Base-by-base conservation (phyloP, 2,329 filamentous ascomycete species). In the Parascedosporium putredinis region DNA sequence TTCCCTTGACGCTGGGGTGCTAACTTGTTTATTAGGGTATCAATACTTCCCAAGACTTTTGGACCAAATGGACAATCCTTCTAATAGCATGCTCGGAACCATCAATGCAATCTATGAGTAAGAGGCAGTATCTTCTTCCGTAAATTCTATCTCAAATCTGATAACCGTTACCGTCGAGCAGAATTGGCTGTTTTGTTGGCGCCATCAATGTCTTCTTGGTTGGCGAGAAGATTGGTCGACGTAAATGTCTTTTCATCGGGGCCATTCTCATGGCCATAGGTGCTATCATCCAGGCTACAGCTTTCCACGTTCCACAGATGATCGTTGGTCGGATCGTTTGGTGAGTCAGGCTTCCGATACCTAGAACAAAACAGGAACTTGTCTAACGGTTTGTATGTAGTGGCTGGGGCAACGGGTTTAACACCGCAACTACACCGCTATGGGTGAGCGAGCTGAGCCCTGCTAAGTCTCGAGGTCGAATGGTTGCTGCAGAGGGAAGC, bases 171-270 rank as follows among this genome's bases (percentile, higher is more conserved):
- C 18, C 10, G 7, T 16, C n/a, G 9, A 23, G n/a, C 33, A 50
- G 49, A 4, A 33, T 48, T 14, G 46, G 46, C 10, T 48, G 46
- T 23, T 42, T 48, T 56, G 23, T 34, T 22, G 46, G 46, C 14
- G 46, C 46, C 20, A 36, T 48, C 4, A 42, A 38, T 12, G 31
- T 38, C 20, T 24, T 48, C 22, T 79, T 81, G 8, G 55, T 57
- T 3, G 80, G 80, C 63, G 81, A 84, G 55, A 68, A 70, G 24
- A 73, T 82, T 46, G 81, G 81, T 10, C 73, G 81, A 49, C 72
- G 72, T 55, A 70, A 68, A 54, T 80, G 80, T 24, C 78, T 83
- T 50, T 71, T 81, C 58, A 67, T 82, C 40, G 79, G 78, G 12
- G 78, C 77, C 5, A 54, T 71, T 12, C 74, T 84, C 57, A 79